Evolutionary conservation across 495 filamentous ascomycete species (phyloP), one percentile per base, ranked within the genome.

Genomic region (Aspergillus sclerotiicarbonarius): DNA sequence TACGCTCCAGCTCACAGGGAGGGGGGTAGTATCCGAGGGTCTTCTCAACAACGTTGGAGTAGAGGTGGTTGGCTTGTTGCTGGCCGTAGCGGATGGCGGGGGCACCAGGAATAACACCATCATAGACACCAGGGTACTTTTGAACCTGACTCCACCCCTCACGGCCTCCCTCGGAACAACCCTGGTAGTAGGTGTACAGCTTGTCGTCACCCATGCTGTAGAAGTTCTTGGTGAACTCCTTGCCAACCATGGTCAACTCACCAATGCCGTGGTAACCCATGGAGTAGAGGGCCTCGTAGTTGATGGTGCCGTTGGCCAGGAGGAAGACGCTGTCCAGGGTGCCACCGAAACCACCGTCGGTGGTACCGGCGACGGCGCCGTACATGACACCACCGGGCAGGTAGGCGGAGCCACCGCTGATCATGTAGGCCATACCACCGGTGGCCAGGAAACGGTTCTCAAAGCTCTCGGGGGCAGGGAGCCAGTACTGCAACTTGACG

Each of bases 1-100:
- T 88, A 67, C 90, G 87, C 65, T 90, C 88, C n/a, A 91, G 80
- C 69, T 91, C 88, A 79, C 5, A 91, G 78, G 90, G 79, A 0
- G 88, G 84, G 12, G 88, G 86, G 66, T 90, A 87, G 64, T 91
- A 91, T 69, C 90, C 87, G 4, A 91, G 76, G 0, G 74, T 91
- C 73, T 87, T 82, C 79, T 90, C 90, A 74, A 90, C 87, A 64
- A 90, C 87, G 16, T 83, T 29, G 6, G 45, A 20, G 19, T 29
- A 48, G 20, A 48, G 45, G 20, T 48, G 45, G 18, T 48, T 13
- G 18, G 25, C 45, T 15, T 21, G n/a, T 10, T 48, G 45, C 10
- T 21, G 19, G 18, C 19, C n/a, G 20, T 48, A 48, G 18, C 45
- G 45, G 8, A 48, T 25, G 18, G 45, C 45, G 2, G 81, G 80